Percentiles rank a stretch among this genome's conserved stretches.
Evolutionary conservation across 352 stramenopile species (phyloP).

Genomic region (Phytophthora brassicae): DNA sequence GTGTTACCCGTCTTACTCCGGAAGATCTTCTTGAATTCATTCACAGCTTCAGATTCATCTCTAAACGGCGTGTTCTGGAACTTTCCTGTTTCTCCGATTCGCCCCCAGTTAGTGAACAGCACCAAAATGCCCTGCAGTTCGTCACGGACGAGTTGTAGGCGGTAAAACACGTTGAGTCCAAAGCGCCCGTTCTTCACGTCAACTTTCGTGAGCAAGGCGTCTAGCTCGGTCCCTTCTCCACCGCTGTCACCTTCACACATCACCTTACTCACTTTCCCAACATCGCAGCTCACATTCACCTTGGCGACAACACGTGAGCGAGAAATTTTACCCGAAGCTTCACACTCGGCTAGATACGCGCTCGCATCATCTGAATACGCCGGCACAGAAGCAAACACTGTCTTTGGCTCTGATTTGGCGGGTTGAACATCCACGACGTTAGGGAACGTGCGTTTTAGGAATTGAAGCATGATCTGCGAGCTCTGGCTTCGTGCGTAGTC

Average conservation of each 20-base stretch:
- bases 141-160: slow-evolving; percentile 69
- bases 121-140: slow-evolving; percentile 70
- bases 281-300: slow-evolving; percentile 60
- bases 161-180: slow-evolving; percentile 80
- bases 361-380: slow-evolving; percentile 51
- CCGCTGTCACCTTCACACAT: slow-evolving; percentile 15
- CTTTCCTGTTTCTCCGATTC: slow-evolving; percentile 72
- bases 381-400: slow-evolving; percentile 34
- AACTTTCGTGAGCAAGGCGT: slow-evolving; percentile 71
- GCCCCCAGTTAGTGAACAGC: slow-evolving; percentile 82
- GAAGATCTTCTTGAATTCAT: slow-evolving; percentile 85
- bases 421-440: slow-evolving; percentile 13
- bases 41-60: slow-evolving; percentile 45
- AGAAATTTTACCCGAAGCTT: slow-evolving; percentile 57
- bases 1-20: slow-evolving; percentile 73
- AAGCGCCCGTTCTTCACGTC: slow-evolving; percentile 73
- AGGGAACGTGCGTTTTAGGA: slow-evolving; percentile 42
- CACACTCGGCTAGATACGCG: slow-evolving; percentile 53
- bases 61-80: slow-evolving; percentile 82
- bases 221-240: slow-evolving; percentile 46
- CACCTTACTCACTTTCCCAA: slow-evolving; percentile 55
- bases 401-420: slow-evolving; percentile 20
- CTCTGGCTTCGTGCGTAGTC: slow-evolving; percentile 60
- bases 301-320: slow-evolving; percentile 44
- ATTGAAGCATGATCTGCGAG: slow-evolving; percentile 60